These are phyloP conservation scores for Glutinoglossum americanum DNA, from an alignment of 495 filamentous ascomycete genomes.

Conservation along the genomic window DNA sequence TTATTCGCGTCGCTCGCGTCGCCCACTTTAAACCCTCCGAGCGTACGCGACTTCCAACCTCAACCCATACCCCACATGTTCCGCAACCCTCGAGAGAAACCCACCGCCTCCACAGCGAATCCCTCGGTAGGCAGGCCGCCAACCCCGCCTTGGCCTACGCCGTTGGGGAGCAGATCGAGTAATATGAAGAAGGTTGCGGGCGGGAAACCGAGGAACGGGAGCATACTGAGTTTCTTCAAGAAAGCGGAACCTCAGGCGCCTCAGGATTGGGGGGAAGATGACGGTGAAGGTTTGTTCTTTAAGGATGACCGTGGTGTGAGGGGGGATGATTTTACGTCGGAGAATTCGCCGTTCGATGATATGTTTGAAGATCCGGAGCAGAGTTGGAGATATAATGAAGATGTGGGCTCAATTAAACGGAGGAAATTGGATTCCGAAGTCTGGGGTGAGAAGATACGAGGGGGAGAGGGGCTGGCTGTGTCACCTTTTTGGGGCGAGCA, in stretches of 20 bases:
- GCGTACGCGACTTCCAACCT: neutral
- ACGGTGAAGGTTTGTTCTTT: constrained; percentile 19
- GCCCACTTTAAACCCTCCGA: too few relatives aligned
- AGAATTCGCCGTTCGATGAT: constrained; percentile 6
- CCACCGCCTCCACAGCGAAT: too few relatives aligned
- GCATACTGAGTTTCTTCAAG: constrained; percentile 66
- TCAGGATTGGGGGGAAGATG: constrained; percentile 9
- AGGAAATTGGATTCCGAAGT: constrained; percentile 14
- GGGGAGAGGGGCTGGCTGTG: neutral
- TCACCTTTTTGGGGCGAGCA: neutral
- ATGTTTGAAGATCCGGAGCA: constrained; percentile 13
- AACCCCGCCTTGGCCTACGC: constrained; percentile 17
- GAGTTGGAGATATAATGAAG: constrained; percentile 29
- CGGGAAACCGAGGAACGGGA: constrained; percentile 32
- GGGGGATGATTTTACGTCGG: constrained; percentile 17
- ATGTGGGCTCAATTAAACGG: constrained; percentile 21
- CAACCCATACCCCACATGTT: constrained; percentile 16
- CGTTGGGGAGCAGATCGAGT: constrained; percentile 16
- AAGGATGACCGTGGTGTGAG: neutral
- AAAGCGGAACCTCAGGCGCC: constrained; percentile 36
- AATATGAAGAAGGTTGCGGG: neutral
- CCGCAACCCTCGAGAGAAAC: constrained; percentile 21
- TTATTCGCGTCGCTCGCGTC: too few relatives aligned
- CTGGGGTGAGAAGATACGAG: neutral
- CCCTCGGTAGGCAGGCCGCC: constrained; percentile 23